Conservation (phyloP, 2,329 filamentous ascomycete species). For the Coniochaeta hoffmannii region DNA sequence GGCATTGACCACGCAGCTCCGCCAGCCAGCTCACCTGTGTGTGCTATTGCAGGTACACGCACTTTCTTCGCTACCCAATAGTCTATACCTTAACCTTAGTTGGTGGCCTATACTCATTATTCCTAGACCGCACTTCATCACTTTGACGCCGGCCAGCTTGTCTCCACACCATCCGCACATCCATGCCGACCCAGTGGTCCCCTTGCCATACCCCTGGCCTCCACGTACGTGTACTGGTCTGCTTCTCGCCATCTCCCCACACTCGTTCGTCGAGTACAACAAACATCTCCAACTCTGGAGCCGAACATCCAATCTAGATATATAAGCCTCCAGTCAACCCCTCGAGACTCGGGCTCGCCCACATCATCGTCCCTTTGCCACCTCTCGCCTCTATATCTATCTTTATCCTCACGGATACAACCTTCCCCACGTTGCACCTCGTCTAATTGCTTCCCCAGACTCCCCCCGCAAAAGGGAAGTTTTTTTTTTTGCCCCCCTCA, state of each 20-base stretch:
- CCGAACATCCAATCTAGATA: constrained; percentile 24
- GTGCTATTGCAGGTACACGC: not conserved
- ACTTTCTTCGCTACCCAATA: not conserved
- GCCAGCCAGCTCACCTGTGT: not conserved
- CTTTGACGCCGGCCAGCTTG: constrained; percentile 13
- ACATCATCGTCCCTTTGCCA: constrained; percentile 10
- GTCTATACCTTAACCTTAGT: not conserved
- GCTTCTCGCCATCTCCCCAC: constrained; percentile 20
- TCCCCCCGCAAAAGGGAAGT: constrained; percentile 10
- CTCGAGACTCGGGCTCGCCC: constrained; percentile 21
- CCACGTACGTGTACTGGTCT: too few relatives aligned
- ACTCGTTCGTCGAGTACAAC: constrained; percentile 19
- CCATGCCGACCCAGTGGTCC: constrained; percentile 3
- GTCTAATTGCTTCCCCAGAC: constrained; percentile 14
- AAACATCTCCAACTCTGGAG: constrained; percentile 23
- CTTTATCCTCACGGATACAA: constrained; percentile 9
- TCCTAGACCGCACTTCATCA: constrained; percentile 7
- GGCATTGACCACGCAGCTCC: constrained; percentile 8
- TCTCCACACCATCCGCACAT: constrained; percentile 17
- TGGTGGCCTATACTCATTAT: constrained; percentile 6
- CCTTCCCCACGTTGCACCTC: constrained; percentile 2
- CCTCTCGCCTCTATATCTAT: constrained; percentile 13
- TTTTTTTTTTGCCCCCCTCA: constrained; percentile 1
- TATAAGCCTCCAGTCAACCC: constrained; percentile 28
- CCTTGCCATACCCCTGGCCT: constrained; percentile 9